Evolutionary conservation across 805 yeast species (phyloP).

Genomic region (Ogataea trehalophila): DNA sequence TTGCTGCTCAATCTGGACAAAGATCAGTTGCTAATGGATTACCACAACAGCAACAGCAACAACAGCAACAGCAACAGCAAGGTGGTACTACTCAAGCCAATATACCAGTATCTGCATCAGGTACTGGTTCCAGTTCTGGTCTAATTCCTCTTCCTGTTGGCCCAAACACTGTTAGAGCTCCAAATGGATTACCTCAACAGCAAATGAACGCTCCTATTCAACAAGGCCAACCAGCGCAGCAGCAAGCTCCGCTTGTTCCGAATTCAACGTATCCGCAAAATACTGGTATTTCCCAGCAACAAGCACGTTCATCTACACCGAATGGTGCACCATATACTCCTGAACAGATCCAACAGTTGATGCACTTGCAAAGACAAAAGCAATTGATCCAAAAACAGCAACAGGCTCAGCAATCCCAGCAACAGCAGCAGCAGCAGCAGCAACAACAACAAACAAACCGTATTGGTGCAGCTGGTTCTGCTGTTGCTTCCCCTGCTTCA

Average conservation of each 20-base stretch:
- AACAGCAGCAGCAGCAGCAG: slow-evolving; percentile 15
- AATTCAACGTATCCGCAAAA: background rate
- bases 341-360: slow-evolving; percentile 55
- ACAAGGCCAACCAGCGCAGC: background rate
- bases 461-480: slow-evolving; percentile 1
- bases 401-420: slow-evolving; percentile 17
- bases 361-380: slow-evolving; percentile 49
- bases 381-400: slow-evolving; percentile 35
- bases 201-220: background rate
- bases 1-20: background rate
- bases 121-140: background rate
- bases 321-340: slow-evolving; percentile 55
- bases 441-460: slow-evolving; percentile 8
- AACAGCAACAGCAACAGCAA: background rate
- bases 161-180: background rate
- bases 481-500: slow-evolving; percentile 13
- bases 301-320: slow-evolving; percentile 41
- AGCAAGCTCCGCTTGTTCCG: background rate
- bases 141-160: too few species aligned
- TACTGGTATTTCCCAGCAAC: background rate
- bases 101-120: background rate
- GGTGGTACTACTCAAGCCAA: background rate
- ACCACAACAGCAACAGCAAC: background rate
- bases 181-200: slow-evolving; percentile 1
- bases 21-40: background rate